Conservation (phyloP, 768 basidiomycete species). For the Russula brevipes region DNA sequence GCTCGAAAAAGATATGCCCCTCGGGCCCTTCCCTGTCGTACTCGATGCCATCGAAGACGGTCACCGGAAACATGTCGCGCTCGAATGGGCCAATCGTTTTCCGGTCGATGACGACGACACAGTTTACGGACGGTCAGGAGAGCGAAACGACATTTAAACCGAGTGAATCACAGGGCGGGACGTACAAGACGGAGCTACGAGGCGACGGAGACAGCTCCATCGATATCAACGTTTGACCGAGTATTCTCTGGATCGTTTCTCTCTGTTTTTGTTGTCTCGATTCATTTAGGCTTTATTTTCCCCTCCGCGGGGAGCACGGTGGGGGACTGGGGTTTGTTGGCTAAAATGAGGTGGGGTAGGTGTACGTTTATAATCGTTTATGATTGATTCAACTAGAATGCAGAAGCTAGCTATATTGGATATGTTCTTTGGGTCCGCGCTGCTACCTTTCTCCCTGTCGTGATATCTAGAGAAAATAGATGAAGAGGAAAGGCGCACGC, state of each 20-base stretch:
- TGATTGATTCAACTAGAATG: slow-evolving; percentile 4
- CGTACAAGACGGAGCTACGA: slow-evolving; percentile 4
- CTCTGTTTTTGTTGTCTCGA: not conserved
- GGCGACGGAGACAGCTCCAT: not conserved
- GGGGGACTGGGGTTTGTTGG: not conserved
- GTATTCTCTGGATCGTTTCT: no score
- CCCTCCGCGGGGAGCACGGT: no score
- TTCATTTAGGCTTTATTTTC: not conserved
- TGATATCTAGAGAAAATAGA: no score
- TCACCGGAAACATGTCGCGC: not conserved
- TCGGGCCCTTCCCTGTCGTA: slow-evolving; percentile 7
- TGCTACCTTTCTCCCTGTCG: not conserved
- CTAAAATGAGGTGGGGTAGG: no score
- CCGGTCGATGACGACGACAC: slow-evolving; percentile 19
- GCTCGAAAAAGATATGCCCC: slow-evolving; percentile 9
- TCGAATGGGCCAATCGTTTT: slow-evolving; percentile 13
- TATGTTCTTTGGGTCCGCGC: not conserved
- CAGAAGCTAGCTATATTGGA: slow-evolving; percentile 12
- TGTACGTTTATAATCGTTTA: slow-evolving; percentile 11
- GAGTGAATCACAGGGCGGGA: not conserved
- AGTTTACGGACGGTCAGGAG: not conserved
- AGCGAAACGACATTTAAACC: slow-evolving; percentile 7
- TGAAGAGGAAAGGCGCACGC: no score
- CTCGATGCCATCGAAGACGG: slow-evolving; percentile 20
- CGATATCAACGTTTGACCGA: not conserved